Evolutionary conservation across 768 basidiomycete species (phyloP), one percentile per base, ranked within the genome.

Genomic region (Lepiota subincarnata): DNA sequence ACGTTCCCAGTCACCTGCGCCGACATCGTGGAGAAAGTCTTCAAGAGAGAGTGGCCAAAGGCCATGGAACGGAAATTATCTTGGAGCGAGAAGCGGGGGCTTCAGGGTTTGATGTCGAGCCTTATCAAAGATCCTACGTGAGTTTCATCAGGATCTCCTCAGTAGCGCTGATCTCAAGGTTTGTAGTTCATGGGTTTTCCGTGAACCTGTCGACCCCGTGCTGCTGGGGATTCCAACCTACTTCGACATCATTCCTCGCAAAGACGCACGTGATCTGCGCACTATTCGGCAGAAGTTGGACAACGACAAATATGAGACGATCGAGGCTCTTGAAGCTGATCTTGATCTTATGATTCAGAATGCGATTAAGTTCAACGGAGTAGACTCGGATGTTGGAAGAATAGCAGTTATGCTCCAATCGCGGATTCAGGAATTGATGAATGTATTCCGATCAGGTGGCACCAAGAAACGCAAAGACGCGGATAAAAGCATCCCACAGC

Each of bases 31-130:
- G 93, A 98, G 69, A 81, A 73, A 44, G 75, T 68, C 6, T 94
- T 87, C 73, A 85, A 84, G 70, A 86, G 81, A 64, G 93, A 98
- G 66, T 98, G 97, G 95, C 66, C 79, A 14, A 92, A 89, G 67
- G 77, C 72, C 1, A 76, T 75, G 64, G 87, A 88, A 63, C 82
- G 70, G 60, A 92, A 86, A 67, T 75, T 98, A 39, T 76, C 83
- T 0, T 83, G 79, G 72, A 73, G 78, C 22, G 94, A 96, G 68
- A 96, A 93, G 71, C 82, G 90, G 44, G 80, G 83, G 46, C 68
- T 98, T 44, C 81, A 81, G 63, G 78, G 78, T 3, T 64, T 93
- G 20, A 71, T 98, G 74, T 84, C 79, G 34, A 77, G 78, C 41
- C 65, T 96, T 53, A 74, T 77, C 56, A 79, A 87, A 64, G 89